phyloP scores from a whole-genome alignment of 306 rosid genomes.

The Alnus glutinosa region DNA sequence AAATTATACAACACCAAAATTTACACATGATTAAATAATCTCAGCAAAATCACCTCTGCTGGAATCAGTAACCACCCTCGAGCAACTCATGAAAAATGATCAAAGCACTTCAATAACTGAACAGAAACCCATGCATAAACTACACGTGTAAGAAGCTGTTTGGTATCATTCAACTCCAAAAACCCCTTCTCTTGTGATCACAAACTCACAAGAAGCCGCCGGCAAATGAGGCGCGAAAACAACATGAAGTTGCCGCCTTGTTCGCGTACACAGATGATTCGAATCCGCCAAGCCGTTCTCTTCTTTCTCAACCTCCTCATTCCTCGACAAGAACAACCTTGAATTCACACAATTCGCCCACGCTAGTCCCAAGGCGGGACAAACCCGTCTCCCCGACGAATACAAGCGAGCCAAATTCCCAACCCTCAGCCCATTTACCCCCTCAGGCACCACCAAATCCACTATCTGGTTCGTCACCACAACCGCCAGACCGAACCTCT shows the following conservation, averaged over 20 bases:
- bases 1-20: no score
- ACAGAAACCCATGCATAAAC: no score
- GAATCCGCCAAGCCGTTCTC: slow-evolving; percentile 13
- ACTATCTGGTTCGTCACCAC: slow-evolving; percentile 84
- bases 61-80: no score
- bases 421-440: slow-evolving; percentile 50
- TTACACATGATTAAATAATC: no score
- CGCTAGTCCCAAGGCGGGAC: slow-evolving; percentile 78
- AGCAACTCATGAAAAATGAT: no score
- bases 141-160: not conserved
- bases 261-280: slow-evolving; percentile 18
- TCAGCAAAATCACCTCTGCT: no score
- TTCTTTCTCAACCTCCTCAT: slow-evolving; percentile 38
- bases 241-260: slow-evolving; percentile 55
- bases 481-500: slow-evolving; percentile 58
- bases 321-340: slow-evolving; percentile 66
- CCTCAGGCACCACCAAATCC: slow-evolving; percentile 57
- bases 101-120: no score
- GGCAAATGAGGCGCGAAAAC: slow-evolving; percentile 90
- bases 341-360: slow-evolving; percentile 93
- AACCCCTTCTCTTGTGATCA: slow-evolving; percentile 42
- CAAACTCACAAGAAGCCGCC: slow-evolving; percentile 42
- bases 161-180: slow-evolving; percentile 35
- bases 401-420: slow-evolving; percentile 53
- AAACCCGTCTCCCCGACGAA: slow-evolving; percentile 71